Evolutionary conservation across 768 basidiomycete species (phyloP).

Genomic region (Boletus rufocinnamomeus): DNA sequence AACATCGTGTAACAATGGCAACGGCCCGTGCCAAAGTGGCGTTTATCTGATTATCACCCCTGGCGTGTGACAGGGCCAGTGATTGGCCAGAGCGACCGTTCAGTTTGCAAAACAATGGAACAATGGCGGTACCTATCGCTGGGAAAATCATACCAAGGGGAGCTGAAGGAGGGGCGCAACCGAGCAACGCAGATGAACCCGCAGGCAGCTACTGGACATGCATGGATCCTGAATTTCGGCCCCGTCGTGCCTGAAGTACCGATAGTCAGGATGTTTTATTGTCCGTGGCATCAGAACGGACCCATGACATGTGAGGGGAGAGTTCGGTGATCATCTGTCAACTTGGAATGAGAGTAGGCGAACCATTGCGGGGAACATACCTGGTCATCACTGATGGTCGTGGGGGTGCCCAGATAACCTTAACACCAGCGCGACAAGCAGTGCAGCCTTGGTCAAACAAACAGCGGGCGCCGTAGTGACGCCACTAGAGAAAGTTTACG

Average conservation of each 20-base stretch:
- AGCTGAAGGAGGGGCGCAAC: neutral
- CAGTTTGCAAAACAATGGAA: neutral
- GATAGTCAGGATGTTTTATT: slow-evolving; percentile 6
- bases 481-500: neutral
- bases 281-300: neutral
- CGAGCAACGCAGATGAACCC: neutral
- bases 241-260: slow-evolving; percentile 6
- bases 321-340: neutral
- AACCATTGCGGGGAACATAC: neutral
- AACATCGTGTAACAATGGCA: neutral
- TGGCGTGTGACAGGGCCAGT: slow-evolving; percentile 1
- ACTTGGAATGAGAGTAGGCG: neutral
- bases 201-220: neutral
- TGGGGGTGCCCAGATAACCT: neutral
- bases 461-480: neutral
- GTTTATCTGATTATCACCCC: neutral
- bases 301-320: neutral
- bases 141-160: slow-evolving; percentile 1
- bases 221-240: neutral
- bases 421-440: neutral
- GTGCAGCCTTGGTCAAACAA: neutral
- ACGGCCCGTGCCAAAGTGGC: neutral
- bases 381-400: neutral
- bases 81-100: neutral
- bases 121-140: neutral